Percentiles rank a stretch among this genome's conserved stretches.
These are phyloP conservation scores for Coemansia pectinata DNA, from an alignment of 192 early-diverging fungal species.

Conservation along the genomic window DNA sequence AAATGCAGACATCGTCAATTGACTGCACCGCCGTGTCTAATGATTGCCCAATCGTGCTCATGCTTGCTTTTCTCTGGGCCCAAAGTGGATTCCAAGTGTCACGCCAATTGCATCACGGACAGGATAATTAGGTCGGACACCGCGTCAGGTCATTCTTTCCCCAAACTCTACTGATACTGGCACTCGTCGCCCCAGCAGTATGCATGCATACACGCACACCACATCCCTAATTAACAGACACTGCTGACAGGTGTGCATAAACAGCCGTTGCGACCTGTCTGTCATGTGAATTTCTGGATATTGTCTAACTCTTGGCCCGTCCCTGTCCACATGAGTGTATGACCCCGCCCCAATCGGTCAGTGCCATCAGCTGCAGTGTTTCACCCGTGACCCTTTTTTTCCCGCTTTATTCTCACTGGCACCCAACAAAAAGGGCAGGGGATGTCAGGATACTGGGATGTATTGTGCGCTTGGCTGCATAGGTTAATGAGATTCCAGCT, in stretches of 20 bases:
- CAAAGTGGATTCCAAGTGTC: background rate
- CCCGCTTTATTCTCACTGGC: background rate
- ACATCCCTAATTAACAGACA: background rate
- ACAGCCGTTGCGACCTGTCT: background rate
- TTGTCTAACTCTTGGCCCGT: slow-evolving; percentile 1
- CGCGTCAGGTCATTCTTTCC: background rate
- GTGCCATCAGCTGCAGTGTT: background rate
- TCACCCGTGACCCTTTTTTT: background rate
- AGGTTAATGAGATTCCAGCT: background rate
- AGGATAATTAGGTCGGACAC: background rate
- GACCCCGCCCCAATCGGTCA: background rate
- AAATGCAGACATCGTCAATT: background rate
- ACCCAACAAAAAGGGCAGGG: background rate
- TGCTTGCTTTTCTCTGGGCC: background rate
- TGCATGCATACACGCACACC: background rate
- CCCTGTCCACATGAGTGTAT: background rate
- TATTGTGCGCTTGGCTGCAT: background rate
- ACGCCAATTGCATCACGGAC: background rate
- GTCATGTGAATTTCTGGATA: background rate
- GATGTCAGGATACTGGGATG: background rate
- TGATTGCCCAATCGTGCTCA: background rate
- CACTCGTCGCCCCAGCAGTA: background rate
- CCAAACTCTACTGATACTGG: background rate
- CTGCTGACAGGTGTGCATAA: background rate
- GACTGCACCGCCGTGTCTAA: background rate